Evolutionary conservation across 2,329 filamentous ascomycete genomes (phyloP).

Genomic region (Coniochaeta ligniaria): DNA sequence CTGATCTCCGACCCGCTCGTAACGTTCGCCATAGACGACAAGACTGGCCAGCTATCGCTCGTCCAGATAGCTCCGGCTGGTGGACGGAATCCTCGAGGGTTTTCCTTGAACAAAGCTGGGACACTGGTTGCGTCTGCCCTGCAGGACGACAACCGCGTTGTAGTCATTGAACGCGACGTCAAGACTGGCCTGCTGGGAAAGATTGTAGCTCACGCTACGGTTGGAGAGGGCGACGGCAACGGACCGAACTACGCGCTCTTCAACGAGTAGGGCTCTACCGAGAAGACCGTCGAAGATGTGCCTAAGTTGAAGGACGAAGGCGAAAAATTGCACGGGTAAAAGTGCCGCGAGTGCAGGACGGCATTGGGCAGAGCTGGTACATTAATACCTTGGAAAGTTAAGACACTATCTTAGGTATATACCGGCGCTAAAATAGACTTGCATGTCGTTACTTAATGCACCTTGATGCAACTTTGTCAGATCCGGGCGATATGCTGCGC

Average conservation of each 20-base stretch:
- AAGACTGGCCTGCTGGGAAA: slow-evolving; percentile 48
- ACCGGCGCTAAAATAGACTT: too few species aligned
- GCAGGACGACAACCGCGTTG: slow-evolving; percentile 55
- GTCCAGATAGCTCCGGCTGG: slow-evolving; percentile 54
- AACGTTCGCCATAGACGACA: slow-evolving; percentile 47
- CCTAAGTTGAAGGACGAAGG: neutral
- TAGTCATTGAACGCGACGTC: slow-evolving; percentile 53
- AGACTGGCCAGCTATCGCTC: slow-evolving; percentile 46
- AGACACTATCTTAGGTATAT: neutral
- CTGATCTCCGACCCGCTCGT: slow-evolving; percentile 58
- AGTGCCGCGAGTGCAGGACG: neutral
- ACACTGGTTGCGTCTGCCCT: slow-evolving; percentile 58
- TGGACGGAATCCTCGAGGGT: slow-evolving; percentile 59
- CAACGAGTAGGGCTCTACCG: slow-evolving; percentile 24
- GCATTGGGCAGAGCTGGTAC: neutral
- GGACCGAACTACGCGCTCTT: slow-evolving; percentile 33
- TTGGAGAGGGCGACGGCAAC: slow-evolving; percentile 37
- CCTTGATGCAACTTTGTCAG: neutral
- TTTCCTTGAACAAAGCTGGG: slow-evolving; percentile 58
- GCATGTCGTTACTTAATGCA: neutral
- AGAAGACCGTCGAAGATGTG: neutral
- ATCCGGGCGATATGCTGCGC: neutral
- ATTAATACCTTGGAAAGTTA: neutral
- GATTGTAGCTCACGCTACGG: slow-evolving; percentile 31
- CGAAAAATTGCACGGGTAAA: neutral